Evolutionary conservation across 176 grass and related monocot genomes (phyloP).

Genomic region (Luzula sylvatica): DNA sequence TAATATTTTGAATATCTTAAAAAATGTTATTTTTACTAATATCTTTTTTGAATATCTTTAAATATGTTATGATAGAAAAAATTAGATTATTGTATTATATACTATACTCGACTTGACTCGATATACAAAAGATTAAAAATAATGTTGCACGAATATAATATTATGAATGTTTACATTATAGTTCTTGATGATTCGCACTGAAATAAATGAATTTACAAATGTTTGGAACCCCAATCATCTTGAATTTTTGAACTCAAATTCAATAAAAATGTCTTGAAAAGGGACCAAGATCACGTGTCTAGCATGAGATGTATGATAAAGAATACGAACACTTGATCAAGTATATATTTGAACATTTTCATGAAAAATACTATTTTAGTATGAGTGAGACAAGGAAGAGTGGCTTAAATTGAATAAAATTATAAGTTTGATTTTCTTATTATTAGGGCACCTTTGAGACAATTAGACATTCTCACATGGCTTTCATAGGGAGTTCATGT

Average conservation of each 20-base stretch:
- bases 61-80: no score
- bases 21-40: no score
- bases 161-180: no score
- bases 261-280: slow-evolving; percentile 6
- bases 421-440: slow-evolving; percentile 4
- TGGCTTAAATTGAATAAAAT: no score
- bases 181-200: slow-evolving; percentile 11
- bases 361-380: no score
- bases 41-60: no score
- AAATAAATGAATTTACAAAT: slow-evolving; percentile 13
- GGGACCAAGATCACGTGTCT: slow-evolving; percentile 14
- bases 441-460: not conserved
- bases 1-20: no score
- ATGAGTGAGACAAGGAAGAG: no score
- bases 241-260: not conserved
- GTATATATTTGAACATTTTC: not conserved
- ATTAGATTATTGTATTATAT: no score
- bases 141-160: no score
- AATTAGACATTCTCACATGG: slow-evolving; percentile 19
- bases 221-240: not conserved
- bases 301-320: slow-evolving; percentile 9
- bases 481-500: slow-evolving; percentile 9
- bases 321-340: slow-evolving; percentile 5
- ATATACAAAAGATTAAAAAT: no score
- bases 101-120: no score